A percentile compares a stretch with the other conserved stretches of the same genome.
Evolutionary conservation across 257 asterid genomes (phyloP).

Genomic region (Prunella vulgaris): DNA sequence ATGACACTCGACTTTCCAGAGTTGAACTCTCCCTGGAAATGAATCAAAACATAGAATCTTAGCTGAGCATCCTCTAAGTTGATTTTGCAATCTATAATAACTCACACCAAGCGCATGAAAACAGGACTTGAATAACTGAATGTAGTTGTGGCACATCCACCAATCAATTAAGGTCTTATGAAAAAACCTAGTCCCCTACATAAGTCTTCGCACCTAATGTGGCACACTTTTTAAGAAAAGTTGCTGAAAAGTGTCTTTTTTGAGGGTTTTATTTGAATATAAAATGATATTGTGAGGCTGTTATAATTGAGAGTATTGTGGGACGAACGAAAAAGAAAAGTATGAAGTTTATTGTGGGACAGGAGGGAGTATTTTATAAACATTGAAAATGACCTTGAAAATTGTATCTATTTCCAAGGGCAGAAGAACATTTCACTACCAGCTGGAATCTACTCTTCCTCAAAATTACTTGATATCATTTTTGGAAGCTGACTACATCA

Average conservation of each 20-base stretch:
- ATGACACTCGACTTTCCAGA: constrained; percentile 96
- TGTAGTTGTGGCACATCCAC: constrained; percentile 1
- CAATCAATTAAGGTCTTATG: constrained; percentile 7
- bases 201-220: no score
- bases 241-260: no score
- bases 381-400: neutral
- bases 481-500: neutral
- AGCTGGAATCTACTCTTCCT: no score
- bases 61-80: constrained; percentile 16
- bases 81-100: constrained; percentile 17
- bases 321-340: no score
- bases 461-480: neutral
- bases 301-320: no score
- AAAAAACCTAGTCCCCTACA: no score
- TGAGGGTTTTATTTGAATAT: no score
- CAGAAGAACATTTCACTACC: neutral
- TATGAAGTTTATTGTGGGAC: no score
- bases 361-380: neutral
- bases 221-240: no score
- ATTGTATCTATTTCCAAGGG: neutral
- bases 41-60: constrained; percentile 25
- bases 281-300: no score
- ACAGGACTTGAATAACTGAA: constrained; percentile 11
- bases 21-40: constrained; percentile 91
- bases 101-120: constrained; percentile 22